These are phyloP conservation scores for Aspergillus heteromorphus DNA, from an alignment of 495 filamentous ascomycete genomes.

Conservation along the genomic window DNA sequence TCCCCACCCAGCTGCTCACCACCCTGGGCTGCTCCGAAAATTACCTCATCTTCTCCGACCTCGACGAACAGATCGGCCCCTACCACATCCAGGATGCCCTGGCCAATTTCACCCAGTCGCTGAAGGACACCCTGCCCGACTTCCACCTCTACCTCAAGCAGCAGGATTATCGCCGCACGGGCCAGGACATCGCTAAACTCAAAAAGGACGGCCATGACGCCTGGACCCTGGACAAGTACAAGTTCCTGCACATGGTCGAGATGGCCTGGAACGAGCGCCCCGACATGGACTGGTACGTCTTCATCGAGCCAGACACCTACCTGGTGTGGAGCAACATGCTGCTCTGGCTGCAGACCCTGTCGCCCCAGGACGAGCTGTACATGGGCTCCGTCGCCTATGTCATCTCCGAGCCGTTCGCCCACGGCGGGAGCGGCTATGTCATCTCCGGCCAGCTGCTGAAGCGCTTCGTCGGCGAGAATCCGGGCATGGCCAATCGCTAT, in stretches of 20 bases:
- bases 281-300: constrained; percentile 53
- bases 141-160: constrained; percentile 51
- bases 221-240: constrained; percentile 58
- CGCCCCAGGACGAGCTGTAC: constrained; percentile 43
- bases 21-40: constrained; percentile 45
- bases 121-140: constrained; percentile 32
- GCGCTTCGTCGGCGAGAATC: constrained; percentile 11
- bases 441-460: constrained; percentile 45
- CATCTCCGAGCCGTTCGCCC: constrained; percentile 40
- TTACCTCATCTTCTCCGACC: constrained; percentile 55
- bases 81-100: constrained; percentile 49
- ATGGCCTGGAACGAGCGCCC: constrained; percentile 48
- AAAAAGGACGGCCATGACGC: constrained; percentile 6
- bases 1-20: constrained; percentile 53
- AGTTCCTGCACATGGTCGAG: constrained; percentile 55
- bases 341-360: constrained; percentile 43
- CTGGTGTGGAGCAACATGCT: constrained; percentile 54
- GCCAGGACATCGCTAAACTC: constrained; percentile 22
- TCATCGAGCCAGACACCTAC: constrained; percentile 58
- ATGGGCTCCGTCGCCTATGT: constrained; percentile 45
- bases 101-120: constrained; percentile 33
- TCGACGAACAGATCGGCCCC: constrained; percentile 44
- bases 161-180: constrained; percentile 38
- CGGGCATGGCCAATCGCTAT: constrained; percentile 26
- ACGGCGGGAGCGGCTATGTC: constrained; percentile 47